Evolutionary conservation across 164 flowering plant genomes (phyloP).

Genomic region (Chimonanthus salicifolius): DNA sequence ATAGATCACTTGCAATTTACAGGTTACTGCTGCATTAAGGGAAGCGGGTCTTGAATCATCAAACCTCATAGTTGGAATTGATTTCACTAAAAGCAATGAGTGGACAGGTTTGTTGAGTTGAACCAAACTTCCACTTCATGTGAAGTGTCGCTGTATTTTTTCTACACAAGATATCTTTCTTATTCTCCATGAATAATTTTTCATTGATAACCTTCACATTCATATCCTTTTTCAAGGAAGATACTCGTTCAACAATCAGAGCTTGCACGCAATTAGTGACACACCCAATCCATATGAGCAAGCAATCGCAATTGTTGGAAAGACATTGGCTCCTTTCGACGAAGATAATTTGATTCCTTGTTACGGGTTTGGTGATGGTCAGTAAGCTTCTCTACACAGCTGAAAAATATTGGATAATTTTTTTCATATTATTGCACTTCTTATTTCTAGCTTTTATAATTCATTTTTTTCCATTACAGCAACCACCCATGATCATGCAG

Average conservation of each 20-base stretch:
- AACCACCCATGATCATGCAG: conserved; percentile 67
- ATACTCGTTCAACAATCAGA: conserved; percentile 49
- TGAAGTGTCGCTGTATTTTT: background rate
- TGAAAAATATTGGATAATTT: background rate
- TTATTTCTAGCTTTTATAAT: background rate
- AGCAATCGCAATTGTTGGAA: conserved; percentile 66
- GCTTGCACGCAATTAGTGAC: conserved; percentile 56
- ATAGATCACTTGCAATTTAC: conserved; percentile 11
- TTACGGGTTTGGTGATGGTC: conserved; percentile 83
- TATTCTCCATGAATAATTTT: background rate
- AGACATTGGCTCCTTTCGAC: conserved; percentile 79
- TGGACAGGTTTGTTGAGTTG: conserved; percentile 60
- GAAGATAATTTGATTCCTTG: conserved; percentile 83
- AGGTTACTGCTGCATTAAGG: conserved; percentile 57
- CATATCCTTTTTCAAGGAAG: conserved; percentile 39
- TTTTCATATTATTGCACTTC: too few relatives aligned
- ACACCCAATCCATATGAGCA: conserved; percentile 70
- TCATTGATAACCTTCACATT: conserved; percentile 11
- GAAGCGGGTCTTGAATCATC: conserved; percentile 73
- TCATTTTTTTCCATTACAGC: conserved; percentile 24
- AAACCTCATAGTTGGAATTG: conserved; percentile 66
- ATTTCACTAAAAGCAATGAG: conserved; percentile 80
- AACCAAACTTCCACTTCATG: background rate
- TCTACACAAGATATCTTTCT: background rate
- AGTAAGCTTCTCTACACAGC: conserved; percentile 2